These are phyloP conservation scores for Fraxinus greggii DNA, from an alignment of 305 asterid species.

Conservation along the genomic window DNA sequence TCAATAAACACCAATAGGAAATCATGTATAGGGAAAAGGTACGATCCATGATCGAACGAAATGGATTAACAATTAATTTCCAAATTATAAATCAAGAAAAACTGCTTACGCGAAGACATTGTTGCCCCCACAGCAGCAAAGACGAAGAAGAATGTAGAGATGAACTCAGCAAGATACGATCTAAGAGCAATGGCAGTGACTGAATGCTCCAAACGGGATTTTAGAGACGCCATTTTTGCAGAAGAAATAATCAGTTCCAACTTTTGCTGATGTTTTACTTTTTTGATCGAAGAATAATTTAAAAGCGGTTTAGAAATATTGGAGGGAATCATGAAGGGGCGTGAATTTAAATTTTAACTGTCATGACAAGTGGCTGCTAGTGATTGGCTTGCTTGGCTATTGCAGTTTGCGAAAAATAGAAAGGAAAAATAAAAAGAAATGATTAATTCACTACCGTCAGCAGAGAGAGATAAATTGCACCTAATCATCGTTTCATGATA, in stretches of 20 bases:
- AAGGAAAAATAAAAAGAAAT: background rate
- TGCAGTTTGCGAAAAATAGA: background rate
- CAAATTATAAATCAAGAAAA: background rate
- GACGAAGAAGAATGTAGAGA: constrained; percentile 45
- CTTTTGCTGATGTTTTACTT: background rate
- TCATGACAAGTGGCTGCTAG: background rate
- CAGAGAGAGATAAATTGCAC: background rate
- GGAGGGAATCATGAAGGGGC: background rate
- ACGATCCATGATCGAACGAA: background rate
- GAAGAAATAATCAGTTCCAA: background rate
- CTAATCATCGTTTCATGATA: background rate
- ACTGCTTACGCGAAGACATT: constrained; percentile 30
- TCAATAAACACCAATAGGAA: background rate
- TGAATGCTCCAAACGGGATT: constrained; percentile 35
- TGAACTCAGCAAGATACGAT: constrained; percentile 44
- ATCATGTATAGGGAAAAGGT: background rate
- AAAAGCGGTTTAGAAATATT: background rate
- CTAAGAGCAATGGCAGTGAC: constrained; percentile 37
- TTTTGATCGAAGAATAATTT: background rate
- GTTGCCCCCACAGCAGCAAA: constrained; percentile 39
- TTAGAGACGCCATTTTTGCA: constrained; percentile 35
- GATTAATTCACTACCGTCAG: background rate
- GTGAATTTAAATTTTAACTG: background rate
- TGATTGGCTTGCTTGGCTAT: background rate
- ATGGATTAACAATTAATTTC: background rate